Base-by-base conservation (phyloP, 495 filamentous ascomycete species). In the Jackrogersella minutella region DNA sequence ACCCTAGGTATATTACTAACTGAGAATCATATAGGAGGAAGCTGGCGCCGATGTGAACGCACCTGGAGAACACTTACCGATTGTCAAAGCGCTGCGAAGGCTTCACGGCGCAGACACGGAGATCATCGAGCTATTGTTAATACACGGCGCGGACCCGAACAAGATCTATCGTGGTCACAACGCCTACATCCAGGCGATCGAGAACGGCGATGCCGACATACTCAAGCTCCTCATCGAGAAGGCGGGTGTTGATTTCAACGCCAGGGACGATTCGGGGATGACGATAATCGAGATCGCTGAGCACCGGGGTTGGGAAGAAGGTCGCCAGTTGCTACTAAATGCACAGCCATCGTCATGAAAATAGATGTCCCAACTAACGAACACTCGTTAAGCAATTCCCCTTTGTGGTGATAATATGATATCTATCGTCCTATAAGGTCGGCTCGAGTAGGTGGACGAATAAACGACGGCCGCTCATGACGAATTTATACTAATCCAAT, bases 91-190 rank as follows among this genome's bases (percentile, higher is more conserved):
- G 6, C 75, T 86, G 5, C 79, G 84, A 2, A 73, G 82, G 22
- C 73, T 75, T 63, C 72, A 79, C 58, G 77, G 75, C 13, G 74
- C 82, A 26, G 82, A 84, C 56, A 74, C 77, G 0, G 80, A 81
- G 61, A 80, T 85, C 34, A 56, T 79, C 9, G 74, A 81, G 58
- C 62, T 84, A 57, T 76, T 86, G 4, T 69, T 86, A 11, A 74
- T 77, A 10, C 75, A 79, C 49, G 84, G 84, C 26, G 84, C 83
- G 5, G 80, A 86, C 55, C 80, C 82, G 34, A 85, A 85, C 62
- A 76, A 79, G 68, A 76, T 82, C 56, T 83, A 85, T 68, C 80
- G 82, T 0, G 82, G 83, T 6, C 83, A 82, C 79, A 85, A 83
- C 49, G 81, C 81, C 9, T 76, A 81, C 36, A 80, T 83, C 66